Evolutionary conservation across 768 basidiomycete species (phyloP).

Genomic region (Leccinum imitatum): DNA sequence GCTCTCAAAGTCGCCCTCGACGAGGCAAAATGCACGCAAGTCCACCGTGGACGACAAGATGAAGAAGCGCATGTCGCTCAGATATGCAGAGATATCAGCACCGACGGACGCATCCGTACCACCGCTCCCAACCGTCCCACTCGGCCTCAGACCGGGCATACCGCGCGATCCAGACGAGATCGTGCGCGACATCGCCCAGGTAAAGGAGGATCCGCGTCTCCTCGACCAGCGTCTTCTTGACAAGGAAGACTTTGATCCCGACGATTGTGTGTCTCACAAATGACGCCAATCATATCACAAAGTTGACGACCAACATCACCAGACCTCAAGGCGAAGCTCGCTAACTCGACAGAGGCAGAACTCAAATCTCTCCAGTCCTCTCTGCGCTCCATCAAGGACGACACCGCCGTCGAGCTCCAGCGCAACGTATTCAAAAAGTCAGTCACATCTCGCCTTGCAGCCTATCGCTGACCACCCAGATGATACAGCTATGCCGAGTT

Average conservation of each 20-base stretch:
- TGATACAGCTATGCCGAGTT: conserved; percentile 88
- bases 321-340: conserved; percentile 83
- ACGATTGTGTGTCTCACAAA: conserved; percentile 65
- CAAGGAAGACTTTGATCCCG: conserved; percentile 82
- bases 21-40: conserved; percentile 45
- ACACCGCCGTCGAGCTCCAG: conserved; percentile 79
- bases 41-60: conserved; percentile 79
- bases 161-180: conserved; percentile 48
- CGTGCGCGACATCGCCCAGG: conserved; percentile 38
- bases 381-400: conserved; percentile 64
- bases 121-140: conserved; percentile 56
- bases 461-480: conserved; percentile 9
- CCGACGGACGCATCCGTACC: conserved; percentile 60
- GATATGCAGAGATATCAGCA: conserved; percentile 85
- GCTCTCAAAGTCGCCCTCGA: conserved; percentile 28
- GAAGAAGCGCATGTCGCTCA: conserved; percentile 94
- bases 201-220: conserved; percentile 57
- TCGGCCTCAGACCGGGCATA: conserved; percentile 38
- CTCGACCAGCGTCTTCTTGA: conserved; percentile 63
- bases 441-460: conserved; percentile 24
- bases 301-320: conserved; percentile 9
- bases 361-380: conserved; percentile 75
- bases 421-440: conserved; percentile 93
- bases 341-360: conserved; percentile 87
- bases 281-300: not conserved